Base-by-base conservation (phyloP, 2,329 filamentous ascomycete genomes). In the Blumeriella jaapii region DNA sequence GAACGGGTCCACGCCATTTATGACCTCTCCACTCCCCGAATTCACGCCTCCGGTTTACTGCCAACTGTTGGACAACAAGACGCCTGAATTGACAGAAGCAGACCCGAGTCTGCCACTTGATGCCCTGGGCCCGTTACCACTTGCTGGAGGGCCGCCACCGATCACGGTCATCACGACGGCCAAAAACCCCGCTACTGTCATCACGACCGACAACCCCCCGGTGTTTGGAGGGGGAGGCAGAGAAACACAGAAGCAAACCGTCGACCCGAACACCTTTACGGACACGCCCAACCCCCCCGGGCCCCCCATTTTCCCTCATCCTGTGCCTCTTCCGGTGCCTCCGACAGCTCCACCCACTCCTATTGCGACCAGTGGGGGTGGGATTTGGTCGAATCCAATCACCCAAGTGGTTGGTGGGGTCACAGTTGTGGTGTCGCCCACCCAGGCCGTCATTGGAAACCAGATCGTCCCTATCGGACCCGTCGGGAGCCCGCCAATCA, bases 11-110 rank as follows among this genome's bases (percentile, higher is more conserved):
- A 37, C 33, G 7, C 36, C 44, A 5, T 41, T 41, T n/a, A 28
- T 23, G 4, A 9, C 19, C 15, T 25, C 32, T 6, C 41, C 48
- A 17, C 20, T 31, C 8, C 42, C 48, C 16, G 49, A 54, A 38
- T 49, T 49, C 20, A 53, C 47, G 2, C 47, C 47, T 6, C 50
- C 52, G 31, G 14, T 25, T 8, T 45, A 46, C 26, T 53, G 48
- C 26, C 17, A 42, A 17, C 12, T 16, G 6, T 12, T 13, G 3
- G n/a, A n/a, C n/a, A n/a, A n/a, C n/a, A n/a, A n/a, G n/a, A n/a
- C n/a, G n/a, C n/a, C n/a, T n/a, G n/a, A n/a, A n/a, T n/a, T n/a
- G n/a, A n/a, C n/a, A n/a, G n/a, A n/a, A n/a, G 2, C 22, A 12
- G 23, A 22, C 8, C 1, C 25, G 10, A n/a, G 10, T 12, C 5